Base-by-base conservation (phyloP, 2,329 filamentous ascomycete genomes). In the Neonectria coccinea region DNA sequence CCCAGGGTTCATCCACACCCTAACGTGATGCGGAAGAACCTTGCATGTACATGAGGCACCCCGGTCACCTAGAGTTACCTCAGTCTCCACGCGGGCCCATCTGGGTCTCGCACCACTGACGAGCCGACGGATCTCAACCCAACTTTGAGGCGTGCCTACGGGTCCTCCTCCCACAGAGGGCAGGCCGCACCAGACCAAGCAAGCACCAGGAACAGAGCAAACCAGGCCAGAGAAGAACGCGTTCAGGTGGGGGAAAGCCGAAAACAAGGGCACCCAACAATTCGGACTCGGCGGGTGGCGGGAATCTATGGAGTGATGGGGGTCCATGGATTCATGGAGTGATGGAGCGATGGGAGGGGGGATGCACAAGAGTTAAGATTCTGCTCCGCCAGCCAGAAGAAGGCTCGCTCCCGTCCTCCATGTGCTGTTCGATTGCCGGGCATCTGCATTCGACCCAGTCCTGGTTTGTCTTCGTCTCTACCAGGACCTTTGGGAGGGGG, bases 31-130 rank as follows among this genome's bases (percentile, higher is more conserved):
- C 50, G 31, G 53, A 54, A 60, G 59, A 56, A 79, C 77, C 74
- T 76, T 71, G 68, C 69, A 71, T 75, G 66, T 77, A 80, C 78
- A 65, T 76, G 52, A 18, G 41, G 48, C 66, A 76, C 68, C 76
- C 77, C 70, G 66, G 74, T 73, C 70, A 53, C 67, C 56, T 65
- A 73, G 74, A 74, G 74, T 68, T 74, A 76, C 76, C 73, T 73
- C 67, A 74, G 75, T 76, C 75, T 74, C 77, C 77, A 78, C 75
- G 70, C 70, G 71, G 73, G 74, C 72, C 77, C 77, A 76, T 77
- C 75, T 76, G 71, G 74, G 77, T 78, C 78, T 78, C 75, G 76
- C 77, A 77, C 77, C 76, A 78, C 74, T 78, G 71, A 77, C 76
- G 75, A 78, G 73, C 73, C 73, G 74, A 76, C 75, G 76, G 70